Conservation (phyloP, 1,139 yeast genomes). For the Hemisphaericaspora xylanilytica region DNA sequence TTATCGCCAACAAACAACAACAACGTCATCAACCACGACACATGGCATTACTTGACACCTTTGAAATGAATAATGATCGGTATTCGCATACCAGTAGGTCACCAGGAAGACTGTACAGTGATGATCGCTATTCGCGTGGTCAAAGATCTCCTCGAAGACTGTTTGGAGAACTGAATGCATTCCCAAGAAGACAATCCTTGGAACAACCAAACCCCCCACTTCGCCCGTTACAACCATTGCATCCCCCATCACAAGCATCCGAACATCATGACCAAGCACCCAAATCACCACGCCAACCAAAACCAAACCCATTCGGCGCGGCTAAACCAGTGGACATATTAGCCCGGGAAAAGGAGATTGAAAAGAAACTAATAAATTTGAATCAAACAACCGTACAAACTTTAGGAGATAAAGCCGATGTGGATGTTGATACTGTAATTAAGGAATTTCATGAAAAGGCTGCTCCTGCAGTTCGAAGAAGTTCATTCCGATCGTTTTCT, state of each 20-base stretch:
- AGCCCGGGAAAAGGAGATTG: conserved; percentile 41
- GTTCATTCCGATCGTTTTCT: conserved; percentile 12
- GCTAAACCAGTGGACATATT: conserved; percentile 35
- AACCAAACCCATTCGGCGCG: conserved; percentile 1
- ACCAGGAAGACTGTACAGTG: conserved; percentile 7
- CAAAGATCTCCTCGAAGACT: conserved; percentile 6
- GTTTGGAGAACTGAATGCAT: background rate
- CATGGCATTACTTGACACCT: conserved; percentile 16
- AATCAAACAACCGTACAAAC: conserved; percentile 62
- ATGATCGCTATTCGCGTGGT: conserved; percentile 4
- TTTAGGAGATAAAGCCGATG: conserved; percentile 30
- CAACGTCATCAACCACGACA: conserved; percentile 17
- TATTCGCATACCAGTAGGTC: conserved; percentile 1
- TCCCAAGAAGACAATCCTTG: conserved; percentile 10
- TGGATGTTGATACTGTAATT: conserved; percentile 18
- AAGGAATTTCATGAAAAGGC: conserved; percentile 16
- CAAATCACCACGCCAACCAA: background rate
- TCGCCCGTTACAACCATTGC: conserved; percentile 1
- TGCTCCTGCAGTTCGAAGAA: conserved; percentile 16
- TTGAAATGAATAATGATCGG: conserved; percentile 11
- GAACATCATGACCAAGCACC: background rate
- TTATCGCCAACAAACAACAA: conserved; percentile 23
- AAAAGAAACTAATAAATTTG: conserved; percentile 44
- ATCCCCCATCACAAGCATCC: conserved; percentile 5
- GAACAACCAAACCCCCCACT: conserved; percentile 8